Conservation (phyloP, 2,329 filamentous ascomycete genomes). For the Apiospora rasikravindrae region DNA sequence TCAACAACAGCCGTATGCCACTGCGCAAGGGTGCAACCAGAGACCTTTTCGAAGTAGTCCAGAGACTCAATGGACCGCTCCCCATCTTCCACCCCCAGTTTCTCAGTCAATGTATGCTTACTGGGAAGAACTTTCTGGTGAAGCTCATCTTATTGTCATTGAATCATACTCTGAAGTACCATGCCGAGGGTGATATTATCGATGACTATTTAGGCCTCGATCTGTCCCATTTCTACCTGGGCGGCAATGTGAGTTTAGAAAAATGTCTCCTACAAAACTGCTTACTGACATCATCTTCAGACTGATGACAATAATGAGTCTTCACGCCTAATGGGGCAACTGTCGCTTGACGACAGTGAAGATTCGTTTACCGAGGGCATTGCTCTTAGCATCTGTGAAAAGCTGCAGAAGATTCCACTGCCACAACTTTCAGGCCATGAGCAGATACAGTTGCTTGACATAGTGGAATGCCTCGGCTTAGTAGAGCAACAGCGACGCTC, state of each 20-base stretch:
- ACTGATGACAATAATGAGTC: constrained; percentile 34
- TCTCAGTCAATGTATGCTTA: constrained; percentile 82
- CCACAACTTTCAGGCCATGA: constrained; percentile 83
- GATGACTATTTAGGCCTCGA: constrained; percentile 77
- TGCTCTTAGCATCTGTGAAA: constrained; percentile 74
- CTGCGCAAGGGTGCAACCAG: constrained; percentile 56
- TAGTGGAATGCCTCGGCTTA: constrained; percentile 81
- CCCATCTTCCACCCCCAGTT: constrained; percentile 94
- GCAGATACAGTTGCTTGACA: constrained; percentile 84
- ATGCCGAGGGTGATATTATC: constrained; percentile 78
- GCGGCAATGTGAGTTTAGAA: constrained; percentile 37
- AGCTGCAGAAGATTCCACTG: constrained; percentile 74
- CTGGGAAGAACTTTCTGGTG: constrained; percentile 75
- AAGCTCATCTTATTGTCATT: constrained; percentile 75
- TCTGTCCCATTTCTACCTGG: constrained; percentile 62
- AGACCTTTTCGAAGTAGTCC: constrained; percentile 82
- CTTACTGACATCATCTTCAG: constrained; percentile 5
- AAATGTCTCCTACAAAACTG: background rate
- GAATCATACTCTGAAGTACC: constrained; percentile 80
- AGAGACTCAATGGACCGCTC: constrained; percentile 83
- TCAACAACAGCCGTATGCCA: constrained; percentile 56
- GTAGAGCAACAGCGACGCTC: constrained; percentile 88
- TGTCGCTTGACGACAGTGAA: constrained; percentile 56
- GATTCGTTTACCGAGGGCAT: constrained; percentile 73
- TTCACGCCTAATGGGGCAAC: constrained; percentile 45